These are phyloP conservation scores for Coemansia sp. DNA, from an alignment of 192 early-diverging fungal species.

Conservation along the genomic window DNA sequence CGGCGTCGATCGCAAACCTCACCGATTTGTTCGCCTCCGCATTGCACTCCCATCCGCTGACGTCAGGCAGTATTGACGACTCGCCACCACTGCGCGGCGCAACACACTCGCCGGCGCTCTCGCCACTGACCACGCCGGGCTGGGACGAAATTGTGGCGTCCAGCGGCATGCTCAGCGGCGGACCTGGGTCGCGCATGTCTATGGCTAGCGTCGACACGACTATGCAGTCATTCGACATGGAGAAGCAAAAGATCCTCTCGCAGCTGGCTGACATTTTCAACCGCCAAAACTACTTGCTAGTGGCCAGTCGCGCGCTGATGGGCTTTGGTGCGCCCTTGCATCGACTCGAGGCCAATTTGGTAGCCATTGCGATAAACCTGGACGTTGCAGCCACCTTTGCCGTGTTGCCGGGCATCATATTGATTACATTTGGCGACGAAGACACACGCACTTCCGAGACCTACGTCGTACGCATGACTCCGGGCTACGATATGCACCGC, in stretches of 20 bases:
- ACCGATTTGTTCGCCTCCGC: constrained; percentile 4
- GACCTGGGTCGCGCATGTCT: constrained; percentile 42
- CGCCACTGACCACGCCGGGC: constrained; percentile 40
- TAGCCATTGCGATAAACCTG: constrained; percentile 63
- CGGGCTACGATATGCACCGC: constrained; percentile 71
- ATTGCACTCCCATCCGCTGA: constrained; percentile 15
- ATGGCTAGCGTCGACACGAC: constrained; percentile 36
- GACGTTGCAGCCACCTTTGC: constrained; percentile 69
- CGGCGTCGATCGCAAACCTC: constrained; percentile 31
- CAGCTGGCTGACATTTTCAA: constrained; percentile 71
- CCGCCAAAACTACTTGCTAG: constrained; percentile 67
- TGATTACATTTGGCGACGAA: constrained; percentile 71
- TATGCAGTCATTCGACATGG: constrained; percentile 40
- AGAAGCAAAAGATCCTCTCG: constrained; percentile 51
- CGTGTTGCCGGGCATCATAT: constrained; percentile 72
- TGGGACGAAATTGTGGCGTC: constrained; percentile 54
- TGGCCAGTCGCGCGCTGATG: constrained; percentile 68
- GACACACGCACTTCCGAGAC: constrained; percentile 77
- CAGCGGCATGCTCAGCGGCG: constrained; percentile 49
- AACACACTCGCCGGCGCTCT: constrained; percentile 17
- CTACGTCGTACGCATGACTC: constrained; percentile 63
- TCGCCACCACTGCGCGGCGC: constrained; percentile 11
- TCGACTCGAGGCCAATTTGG: constrained; percentile 67
- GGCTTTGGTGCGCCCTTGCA: constrained; percentile 71
- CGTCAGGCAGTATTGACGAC: constrained; percentile 6